Evolutionary conservation across 2,329 filamentous ascomycete genomes (phyloP), one percentile per base, ranked within the genome.

Genomic region (Clarireedia paspali): DNA sequence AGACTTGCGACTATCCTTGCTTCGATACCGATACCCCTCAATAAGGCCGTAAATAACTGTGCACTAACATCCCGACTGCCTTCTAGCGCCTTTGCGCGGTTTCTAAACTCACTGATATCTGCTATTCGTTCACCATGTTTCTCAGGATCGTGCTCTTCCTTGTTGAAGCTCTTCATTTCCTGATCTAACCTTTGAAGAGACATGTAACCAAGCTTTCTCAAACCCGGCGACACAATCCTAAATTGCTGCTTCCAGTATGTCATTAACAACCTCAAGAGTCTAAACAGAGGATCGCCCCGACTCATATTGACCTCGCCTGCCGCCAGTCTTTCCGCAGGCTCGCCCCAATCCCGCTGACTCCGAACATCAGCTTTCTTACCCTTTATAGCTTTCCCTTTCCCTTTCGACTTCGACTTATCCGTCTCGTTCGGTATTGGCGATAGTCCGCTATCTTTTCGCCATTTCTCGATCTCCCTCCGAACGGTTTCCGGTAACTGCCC

Each of bases 201-300:
- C 74, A 92, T 87, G 68, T 97, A 97, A 0, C 94, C 94, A 67
- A 82, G 79, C 73, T 97, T 99, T n/a, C 91, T 81, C 23, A 97
- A 67, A 0, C 89, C 89, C 0, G 91, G 90, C 0, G 85, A 80
- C 0, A 84, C 89, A 45, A 94, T 77, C 1, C 76, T 80, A 70
- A 95, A 99, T 36, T 85, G 79, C 64, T 91, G 87, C 68, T 85
- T 91, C 94, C 94, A 99, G 77, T 90, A 96, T 1, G 84, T 80
- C 9, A 85, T 77, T n/a, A 99, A 73, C 3, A 83, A 77, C 64
- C 87, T 87, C 66, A 97, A 76, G 4, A 97, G 75, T 23, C 85
- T 78, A 53, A 92, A 80, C 5, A 95, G 72, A 0, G 91, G 91
- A 69, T 96, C 91, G 0, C 89, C 89, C 44, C 84, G 81, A 68